Evolutionary conservation across 2,329 filamentous ascomycete genomes (phyloP), one percentile per base, ranked within the genome.

Genomic region (Colletotrichum sublineola): DNA sequence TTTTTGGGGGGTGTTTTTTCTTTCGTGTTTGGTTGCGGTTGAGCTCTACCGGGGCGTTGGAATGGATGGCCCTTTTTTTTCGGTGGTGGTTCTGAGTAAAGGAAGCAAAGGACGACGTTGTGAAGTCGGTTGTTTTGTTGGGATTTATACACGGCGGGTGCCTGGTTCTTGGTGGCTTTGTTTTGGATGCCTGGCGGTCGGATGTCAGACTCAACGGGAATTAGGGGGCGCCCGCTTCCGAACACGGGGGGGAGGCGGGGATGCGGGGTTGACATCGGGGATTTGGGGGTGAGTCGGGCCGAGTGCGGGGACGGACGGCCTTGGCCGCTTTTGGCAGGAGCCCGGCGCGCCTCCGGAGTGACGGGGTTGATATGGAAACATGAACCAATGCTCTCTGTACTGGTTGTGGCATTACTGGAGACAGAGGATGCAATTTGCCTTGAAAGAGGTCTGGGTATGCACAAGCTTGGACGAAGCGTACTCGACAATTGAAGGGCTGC

Each of bases 141-240:
- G 4, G 11, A 5, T 53, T 64, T 64, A 46, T 69, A 60, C 44
- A 46, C 15, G 1, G 3, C 7, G 42, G 62, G 40, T 60, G 67
- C 67, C 67, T 65, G 29, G 15, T 40, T 38, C 20, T 38, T 52
- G 20, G 20, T 31, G 61, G 14, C n/a, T 24, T 3, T 63, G 62
- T 40, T 9, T 42, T 18, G 62, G 50, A n/a, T 55, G 62, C 62
- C 62, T 64, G 18, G 36, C 3, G 48, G 62, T 64, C 38, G 50
- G 74, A 65, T 33, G 73, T 70, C 62, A 61, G 55, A 66, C 53
- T 63, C 33, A 36, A 52, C 31, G 61, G 44, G 44, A 14, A 31
- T 48, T 66, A 38, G 38, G 44, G 24, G 24, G 24, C 24, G 24
- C 24, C 53, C 67, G 62, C 20, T 42, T 66, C 44, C 55, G 62